phyloP scores from a whole-genome alignment of 306 rosid species.

The Vachellia pachyceras region DNA sequence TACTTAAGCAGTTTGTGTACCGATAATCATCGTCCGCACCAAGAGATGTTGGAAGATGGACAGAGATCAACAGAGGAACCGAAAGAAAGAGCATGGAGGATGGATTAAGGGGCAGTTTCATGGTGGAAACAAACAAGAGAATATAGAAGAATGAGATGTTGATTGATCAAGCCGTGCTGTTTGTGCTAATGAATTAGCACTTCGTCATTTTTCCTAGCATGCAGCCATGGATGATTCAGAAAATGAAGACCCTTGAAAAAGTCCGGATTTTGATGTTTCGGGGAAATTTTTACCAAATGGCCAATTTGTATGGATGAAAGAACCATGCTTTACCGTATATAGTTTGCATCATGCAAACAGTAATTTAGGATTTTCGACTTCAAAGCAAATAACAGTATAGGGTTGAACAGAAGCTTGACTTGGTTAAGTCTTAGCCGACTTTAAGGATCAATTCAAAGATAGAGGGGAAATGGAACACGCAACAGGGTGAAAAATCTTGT shows the following conservation, averaged over 20 bases:
- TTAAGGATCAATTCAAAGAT: neutral
- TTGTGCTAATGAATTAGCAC: neutral
- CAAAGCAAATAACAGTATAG: neutral
- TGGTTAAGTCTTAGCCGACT: neutral
- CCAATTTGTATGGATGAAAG: neutral
- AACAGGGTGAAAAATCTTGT: neutral
- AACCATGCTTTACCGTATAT: neutral
- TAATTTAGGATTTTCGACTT: constrained; percentile 8
- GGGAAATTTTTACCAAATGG: neutral
- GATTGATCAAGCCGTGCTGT: neutral
- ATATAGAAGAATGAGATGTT: neutral
- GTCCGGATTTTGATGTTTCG: constrained; percentile 2
- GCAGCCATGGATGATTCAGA: neutral
- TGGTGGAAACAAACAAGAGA: neutral
- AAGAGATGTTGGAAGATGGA: constrained; percentile 16
- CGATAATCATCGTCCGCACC: neutral
- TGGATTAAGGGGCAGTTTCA: constrained; percentile 13
- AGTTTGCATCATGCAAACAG: neutral
- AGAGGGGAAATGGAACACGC: neutral
- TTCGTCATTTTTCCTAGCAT: neutral
- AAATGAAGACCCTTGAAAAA: neutral
- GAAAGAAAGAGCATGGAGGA: constrained; percentile 20
- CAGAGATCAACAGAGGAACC: constrained; percentile 8
- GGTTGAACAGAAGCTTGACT: neutral
- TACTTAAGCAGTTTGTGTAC: neutral